Conservation (phyloP, 202 grass and related monocot species). For the Schoenoplectus tabernaemontani region DNA sequence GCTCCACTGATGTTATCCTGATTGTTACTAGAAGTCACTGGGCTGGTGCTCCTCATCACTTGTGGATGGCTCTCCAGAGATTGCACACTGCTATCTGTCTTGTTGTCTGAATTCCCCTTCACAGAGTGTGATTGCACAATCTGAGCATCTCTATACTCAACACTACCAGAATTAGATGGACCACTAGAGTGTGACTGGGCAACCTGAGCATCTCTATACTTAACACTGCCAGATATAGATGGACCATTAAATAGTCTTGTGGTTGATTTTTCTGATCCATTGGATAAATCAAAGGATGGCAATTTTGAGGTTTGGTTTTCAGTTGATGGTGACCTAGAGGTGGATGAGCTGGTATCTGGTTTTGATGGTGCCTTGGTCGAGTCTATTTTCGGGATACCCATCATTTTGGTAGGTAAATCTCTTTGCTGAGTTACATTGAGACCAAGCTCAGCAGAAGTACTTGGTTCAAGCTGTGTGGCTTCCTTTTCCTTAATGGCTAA, state of each 20-base stretch:
- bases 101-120: slow-evolving; percentile 30
- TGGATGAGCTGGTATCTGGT: slow-evolving; percentile 33
- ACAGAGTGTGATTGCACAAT: slow-evolving; percentile 6
- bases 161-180: slow-evolving; percentile 26
- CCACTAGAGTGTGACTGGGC: slow-evolving; percentile 10
- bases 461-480: background rate
- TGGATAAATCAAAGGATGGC: slow-evolving; percentile 27
- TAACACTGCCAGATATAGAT: slow-evolving; percentile 39
- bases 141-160: slow-evolving; percentile 27
- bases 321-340: slow-evolving; percentile 30
- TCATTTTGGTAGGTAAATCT: slow-evolving; percentile 28
- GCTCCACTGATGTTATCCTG: background rate
- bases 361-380: slow-evolving; percentile 31
- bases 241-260: slow-evolving; percentile 13
- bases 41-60: slow-evolving; percentile 36
- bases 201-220: slow-evolving; percentile 19
- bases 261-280: slow-evolving; percentile 23
- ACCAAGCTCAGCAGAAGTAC: slow-evolving; percentile 30
- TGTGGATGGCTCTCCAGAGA: slow-evolving; percentile 34
- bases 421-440: slow-evolving; percentile 33
- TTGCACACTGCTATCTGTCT: slow-evolving; percentile 38
- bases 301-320: slow-evolving; percentile 13
- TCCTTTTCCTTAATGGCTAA: slow-evolving; percentile 42
- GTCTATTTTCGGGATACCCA: slow-evolving; percentile 2
- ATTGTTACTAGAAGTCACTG: slow-evolving; percentile 39